Conservation (phyloP, 768 basidiomycete species). For the Tulasnella sp. region DNA sequence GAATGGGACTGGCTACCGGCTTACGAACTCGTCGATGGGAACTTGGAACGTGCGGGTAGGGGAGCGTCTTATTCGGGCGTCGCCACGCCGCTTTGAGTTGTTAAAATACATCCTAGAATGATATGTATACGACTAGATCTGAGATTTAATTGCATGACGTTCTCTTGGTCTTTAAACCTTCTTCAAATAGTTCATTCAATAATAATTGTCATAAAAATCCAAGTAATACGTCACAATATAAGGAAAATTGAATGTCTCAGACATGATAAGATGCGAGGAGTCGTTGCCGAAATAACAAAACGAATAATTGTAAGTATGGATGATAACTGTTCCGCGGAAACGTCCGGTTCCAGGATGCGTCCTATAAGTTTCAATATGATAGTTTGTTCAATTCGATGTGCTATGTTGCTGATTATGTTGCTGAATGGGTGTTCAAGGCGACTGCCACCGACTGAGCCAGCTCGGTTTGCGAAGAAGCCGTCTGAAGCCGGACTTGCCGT, state of each 20-base stretch:
- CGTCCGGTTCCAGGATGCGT: too few species aligned
- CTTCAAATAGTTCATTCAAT: too few species aligned
- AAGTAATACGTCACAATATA: too few species aligned
- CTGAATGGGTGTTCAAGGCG: neutral
- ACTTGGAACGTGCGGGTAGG: conserved; percentile 45
- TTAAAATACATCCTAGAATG: neutral
- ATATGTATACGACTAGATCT: neutral
- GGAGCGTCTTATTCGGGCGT: neutral
- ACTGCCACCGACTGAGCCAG: neutral
- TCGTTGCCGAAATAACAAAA: too few species aligned
- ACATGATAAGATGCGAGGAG: too few species aligned
- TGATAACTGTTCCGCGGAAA: too few species aligned
- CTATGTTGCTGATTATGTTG: neutral
- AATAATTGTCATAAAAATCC: too few species aligned
- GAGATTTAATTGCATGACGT: neutral
- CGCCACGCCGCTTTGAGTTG: neutral
- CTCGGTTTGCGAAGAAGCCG: neutral
- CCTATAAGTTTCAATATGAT: neutral
- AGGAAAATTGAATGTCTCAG: too few species aligned
- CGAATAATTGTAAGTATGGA: too few species aligned
- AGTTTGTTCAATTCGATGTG: neutral
- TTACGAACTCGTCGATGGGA: conserved; percentile 64
- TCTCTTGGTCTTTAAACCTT: neutral
- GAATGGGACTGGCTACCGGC: conserved; percentile 51
- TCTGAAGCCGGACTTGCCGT: neutral